phyloP scores from a whole-genome alignment of 345 rosid genomes.

The Trapa bicornis region DNA sequence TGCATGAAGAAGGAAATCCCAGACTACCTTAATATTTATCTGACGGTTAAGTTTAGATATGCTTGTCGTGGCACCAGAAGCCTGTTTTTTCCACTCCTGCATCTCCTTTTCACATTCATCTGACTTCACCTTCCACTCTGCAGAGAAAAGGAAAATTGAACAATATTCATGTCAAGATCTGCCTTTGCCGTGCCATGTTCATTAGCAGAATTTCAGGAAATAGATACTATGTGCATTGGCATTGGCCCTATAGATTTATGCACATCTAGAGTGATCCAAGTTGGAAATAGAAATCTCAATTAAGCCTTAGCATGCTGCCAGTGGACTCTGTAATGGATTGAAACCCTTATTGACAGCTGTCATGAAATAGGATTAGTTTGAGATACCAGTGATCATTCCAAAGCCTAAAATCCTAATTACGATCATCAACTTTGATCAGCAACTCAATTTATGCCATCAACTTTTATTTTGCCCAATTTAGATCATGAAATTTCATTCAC shows the following conservation, averaged over 20 bases:
- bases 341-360: not conserved
- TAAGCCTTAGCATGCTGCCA: not conserved
- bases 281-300: too few species aligned
- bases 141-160: not conserved
- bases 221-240: not conserved
- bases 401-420: too few species aligned
- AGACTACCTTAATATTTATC: conserved; percentile 59
- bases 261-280: not conserved
- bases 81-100: conserved; percentile 78
- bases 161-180: not conserved
- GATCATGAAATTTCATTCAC: too few species aligned
- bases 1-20: not conserved
- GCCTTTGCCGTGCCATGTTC: not conserved
- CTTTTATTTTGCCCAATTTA: too few species aligned
- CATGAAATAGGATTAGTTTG: not conserved
- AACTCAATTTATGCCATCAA: too few species aligned
- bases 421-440: too few species aligned
- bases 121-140: conserved; percentile 79
- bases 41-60: conserved; percentile 71
- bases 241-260: not conserved
- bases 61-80: conserved; percentile 69
- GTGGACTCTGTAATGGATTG: not conserved
- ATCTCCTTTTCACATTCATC: conserved; percentile 86
- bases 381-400: not conserved
- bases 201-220: not conserved